Percentiles rank a stretch among this genome's conserved stretches.
Conservation (phyloP, 2,329 filamentous ascomycete genomes). For the Malbranchea cinnamomea region DNA sequence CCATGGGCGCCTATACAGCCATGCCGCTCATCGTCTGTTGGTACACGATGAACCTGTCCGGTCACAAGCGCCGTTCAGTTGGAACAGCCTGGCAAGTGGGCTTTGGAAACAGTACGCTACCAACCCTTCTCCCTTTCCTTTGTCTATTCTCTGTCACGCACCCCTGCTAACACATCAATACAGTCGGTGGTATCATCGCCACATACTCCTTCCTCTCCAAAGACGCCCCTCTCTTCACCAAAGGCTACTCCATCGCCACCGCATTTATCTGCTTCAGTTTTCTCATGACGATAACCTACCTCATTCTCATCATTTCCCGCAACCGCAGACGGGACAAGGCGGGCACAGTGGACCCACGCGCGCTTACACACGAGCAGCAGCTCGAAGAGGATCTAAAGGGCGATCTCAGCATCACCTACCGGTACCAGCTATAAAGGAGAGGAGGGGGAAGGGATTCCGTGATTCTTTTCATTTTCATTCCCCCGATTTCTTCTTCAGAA, state of each 20-base stretch:
- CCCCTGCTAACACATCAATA: neutral
- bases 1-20: slow-evolving; percentile 66
- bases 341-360: slow-evolving; percentile 7
- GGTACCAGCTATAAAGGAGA: slow-evolving; percentile 20
- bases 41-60: slow-evolving; percentile 67
- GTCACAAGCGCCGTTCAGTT: slow-evolving; percentile 54
- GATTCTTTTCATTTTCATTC: too few species aligned
- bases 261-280: slow-evolving; percentile 57
- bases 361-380: slow-evolving; percentile 14
- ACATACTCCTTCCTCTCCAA: slow-evolving; percentile 52
- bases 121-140: neutral
- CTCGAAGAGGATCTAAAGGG: slow-evolving; percentile 22
- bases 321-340: slow-evolving; percentile 26
- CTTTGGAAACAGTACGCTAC: slow-evolving; percentile 48
- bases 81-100: slow-evolving; percentile 64
- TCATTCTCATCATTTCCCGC: slow-evolving; percentile 21
- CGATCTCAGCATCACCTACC: slow-evolving; percentile 28
- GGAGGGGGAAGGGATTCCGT: too few species aligned
- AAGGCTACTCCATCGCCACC: slow-evolving; percentile 64
- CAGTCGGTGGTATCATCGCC: slow-evolving; percentile 60
- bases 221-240: slow-evolving; percentile 54
- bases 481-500: too few species aligned
- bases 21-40: slow-evolving; percentile 79
- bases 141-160: slow-evolving; percentile 4
- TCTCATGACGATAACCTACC: slow-evolving; percentile 30